Evolutionary conservation across 495 filamentous ascomycete species (phyloP), one percentile per base, ranked within the genome.

Genomic region (Hyaloscypha hepaticicola): DNA sequence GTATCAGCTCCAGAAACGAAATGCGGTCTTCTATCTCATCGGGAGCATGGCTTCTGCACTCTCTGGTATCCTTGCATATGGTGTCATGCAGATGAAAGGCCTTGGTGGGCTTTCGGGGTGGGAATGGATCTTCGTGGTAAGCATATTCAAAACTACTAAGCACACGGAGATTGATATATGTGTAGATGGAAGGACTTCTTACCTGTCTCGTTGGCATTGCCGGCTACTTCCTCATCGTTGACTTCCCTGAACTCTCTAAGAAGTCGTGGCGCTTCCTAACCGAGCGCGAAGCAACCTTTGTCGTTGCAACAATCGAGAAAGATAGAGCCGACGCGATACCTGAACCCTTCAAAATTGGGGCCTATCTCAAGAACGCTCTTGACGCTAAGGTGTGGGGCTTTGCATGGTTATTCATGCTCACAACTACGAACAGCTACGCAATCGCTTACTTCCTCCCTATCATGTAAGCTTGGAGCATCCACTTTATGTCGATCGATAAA

Each of bases 401-500:
- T 49, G 70, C 70, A 7, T 55, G 70, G 5, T 60, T 79, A 0
- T 80, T 67, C 58, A 69, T 71, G 4, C 19, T 76, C 1, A 76
- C 73, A 0, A 66, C 70, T 0, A 53, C 71, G 11, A 78, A 83
- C 64, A 78, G 82, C 24, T 88, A 89, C 69, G 82, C 86, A 8
- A 84, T 88, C 45, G 84, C 85, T 41, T 89, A 87, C 76, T 89
- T 89, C 77, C 73, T 90, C 16, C 87, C 87, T 29, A 81, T 88
- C 68, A 89, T 90, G 38, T 45, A 45, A 11, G 38, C 12, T 3
- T 12, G 12, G 31, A 7, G 31, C n/a, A n/a, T n/a, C n/a, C n/a
- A n/a, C n/a, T n/a, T n/a, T n/a, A n/a, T n/a, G n/a, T n/a, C n/a
- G n/a, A n/a, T n/a, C n/a, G n/a, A n/a, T n/a, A n/a, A n/a, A n/a